Base-by-base conservation (phyloP, 495 filamentous ascomycete genomes). In the Penicillium roqueforti region DNA sequence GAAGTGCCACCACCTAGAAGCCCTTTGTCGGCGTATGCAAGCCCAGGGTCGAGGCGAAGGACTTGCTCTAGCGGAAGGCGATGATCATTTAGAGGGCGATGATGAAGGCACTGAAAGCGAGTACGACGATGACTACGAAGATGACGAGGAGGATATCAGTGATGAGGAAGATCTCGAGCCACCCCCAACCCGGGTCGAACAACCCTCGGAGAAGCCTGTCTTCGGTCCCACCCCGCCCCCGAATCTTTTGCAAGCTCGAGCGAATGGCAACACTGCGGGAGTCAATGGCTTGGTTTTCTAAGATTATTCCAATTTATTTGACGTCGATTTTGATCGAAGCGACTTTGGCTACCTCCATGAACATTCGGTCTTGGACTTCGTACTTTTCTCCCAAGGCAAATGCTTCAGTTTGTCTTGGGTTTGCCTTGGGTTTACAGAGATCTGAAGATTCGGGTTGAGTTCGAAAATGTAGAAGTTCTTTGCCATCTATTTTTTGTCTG, bases 11-110 rank as follows among this genome's bases (percentile, higher is more conserved):
- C 93, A 95, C 63, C 83, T 98, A 34, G 92, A 93, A 69, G 89
- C 87, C 65, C 86, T 97, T 53, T 95, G 93, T 66, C 85, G 91
- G 53, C 88, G 88, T 56, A 95, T 96, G 91, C 91, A 95, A 71
- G 88, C 87, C 47, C 91, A 95, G 65, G 90, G 91, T 20, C 82
- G 90, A 13, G 87, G 85, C 43, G 85, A 77, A 63, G 80, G 67
- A 29, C 68, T 81, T 59, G 75, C 80, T 29, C 68, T 81, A 56
- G 75, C 80, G 25, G 80, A 72, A 31, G 78, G 54, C 16, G 64
- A 62, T 20, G 61, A 56, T 38, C 61, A 79, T 47, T 73, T 86
- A 29, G 83, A 83, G 44, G 85, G 82, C 6, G 88, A 92, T 51
- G 85, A 85, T 40, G 86, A 88, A 51, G 83, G 76, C 26, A 86